These are phyloP conservation scores for Skeletonema costatum DNA, from an alignment of 108 stramenopile genomes.

Conservation along the genomic window DNA sequence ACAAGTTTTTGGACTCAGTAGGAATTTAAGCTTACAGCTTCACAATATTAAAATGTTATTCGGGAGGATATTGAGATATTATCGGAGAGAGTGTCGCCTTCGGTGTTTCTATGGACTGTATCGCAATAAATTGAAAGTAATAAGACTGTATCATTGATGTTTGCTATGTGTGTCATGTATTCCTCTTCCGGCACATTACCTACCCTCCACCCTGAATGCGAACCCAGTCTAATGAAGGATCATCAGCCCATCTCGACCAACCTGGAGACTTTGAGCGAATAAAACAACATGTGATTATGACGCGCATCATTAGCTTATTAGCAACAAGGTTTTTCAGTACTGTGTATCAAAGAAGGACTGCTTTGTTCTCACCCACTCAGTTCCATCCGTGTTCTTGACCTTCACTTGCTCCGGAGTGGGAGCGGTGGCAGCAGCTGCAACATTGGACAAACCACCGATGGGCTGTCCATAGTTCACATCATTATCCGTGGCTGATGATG, in stretches of 20 bases:
- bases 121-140: not conserved
- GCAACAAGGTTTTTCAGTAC: constrained; percentile 3
- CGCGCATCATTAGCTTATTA: not conserved
- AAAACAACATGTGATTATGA: not conserved
- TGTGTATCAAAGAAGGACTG: constrained; percentile 25
- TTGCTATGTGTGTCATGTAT: too few species aligned
- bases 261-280: not conserved
- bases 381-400: not conserved
- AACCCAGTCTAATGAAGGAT: constrained; percentile 14
- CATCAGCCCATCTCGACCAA: constrained; percentile 10
- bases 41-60: not conserved
- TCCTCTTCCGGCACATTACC: not conserved
- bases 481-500: not conserved
- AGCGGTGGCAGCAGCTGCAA: not conserved
- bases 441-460: not conserved
- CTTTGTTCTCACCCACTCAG: constrained; percentile 25
- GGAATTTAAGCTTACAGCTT: constrained; percentile 46
- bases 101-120: not conserved
- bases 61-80: not conserved
- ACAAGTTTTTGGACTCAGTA: constrained; percentile 55
- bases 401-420: not conserved
- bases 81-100: not conserved
- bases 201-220: constrained; percentile 18
- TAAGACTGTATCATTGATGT: not conserved
- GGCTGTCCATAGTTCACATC: not conserved